Evolutionary conservation across 306 rosid genomes (phyloP).

Genomic region (Psophocarpus tetragonolobus): DNA sequence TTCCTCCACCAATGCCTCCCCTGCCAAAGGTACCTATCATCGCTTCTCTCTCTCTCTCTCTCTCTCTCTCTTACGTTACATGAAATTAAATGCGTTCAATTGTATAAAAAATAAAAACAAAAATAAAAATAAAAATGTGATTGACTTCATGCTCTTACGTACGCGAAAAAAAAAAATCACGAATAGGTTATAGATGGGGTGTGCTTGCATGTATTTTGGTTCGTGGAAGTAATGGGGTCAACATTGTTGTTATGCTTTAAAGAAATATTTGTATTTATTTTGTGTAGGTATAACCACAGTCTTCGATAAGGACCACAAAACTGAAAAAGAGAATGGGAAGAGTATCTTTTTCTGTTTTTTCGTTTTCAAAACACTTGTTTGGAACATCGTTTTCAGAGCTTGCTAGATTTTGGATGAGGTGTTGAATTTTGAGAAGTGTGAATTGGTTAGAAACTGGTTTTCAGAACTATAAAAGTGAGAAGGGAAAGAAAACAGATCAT

Average conservation of each 20-base stretch:
- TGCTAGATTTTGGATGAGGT: neutral
- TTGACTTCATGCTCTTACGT: neutral
- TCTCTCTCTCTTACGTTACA: neutral
- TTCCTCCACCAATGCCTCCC: slow-evolving; percentile 58
- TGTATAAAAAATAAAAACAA: too few relatives aligned
- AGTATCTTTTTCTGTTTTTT: neutral
- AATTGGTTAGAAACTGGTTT: neutral
- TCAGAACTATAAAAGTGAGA: neutral
- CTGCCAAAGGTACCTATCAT: slow-evolving; percentile 52
- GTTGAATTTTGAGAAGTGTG: neutral
- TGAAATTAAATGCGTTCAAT: neutral
- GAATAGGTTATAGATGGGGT: neutral
- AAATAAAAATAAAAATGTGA: neutral
- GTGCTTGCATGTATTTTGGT: slow-evolving; percentile 18
- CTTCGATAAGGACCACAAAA: neutral
- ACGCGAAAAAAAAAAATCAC: too few relatives aligned
- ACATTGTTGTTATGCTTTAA: neutral
- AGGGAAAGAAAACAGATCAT: neutral
- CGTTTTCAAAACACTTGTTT: neutral
- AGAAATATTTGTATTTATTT: neutral
- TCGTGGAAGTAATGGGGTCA: neutral
- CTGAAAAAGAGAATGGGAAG: neutral
- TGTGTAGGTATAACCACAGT: neutral
- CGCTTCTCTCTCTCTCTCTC: neutral
- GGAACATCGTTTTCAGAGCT: neutral